Evolutionary conservation across 805 yeast genomes (phyloP), one percentile per base, ranked within the genome.

Genomic region (Metschnikowia matae): DNA sequence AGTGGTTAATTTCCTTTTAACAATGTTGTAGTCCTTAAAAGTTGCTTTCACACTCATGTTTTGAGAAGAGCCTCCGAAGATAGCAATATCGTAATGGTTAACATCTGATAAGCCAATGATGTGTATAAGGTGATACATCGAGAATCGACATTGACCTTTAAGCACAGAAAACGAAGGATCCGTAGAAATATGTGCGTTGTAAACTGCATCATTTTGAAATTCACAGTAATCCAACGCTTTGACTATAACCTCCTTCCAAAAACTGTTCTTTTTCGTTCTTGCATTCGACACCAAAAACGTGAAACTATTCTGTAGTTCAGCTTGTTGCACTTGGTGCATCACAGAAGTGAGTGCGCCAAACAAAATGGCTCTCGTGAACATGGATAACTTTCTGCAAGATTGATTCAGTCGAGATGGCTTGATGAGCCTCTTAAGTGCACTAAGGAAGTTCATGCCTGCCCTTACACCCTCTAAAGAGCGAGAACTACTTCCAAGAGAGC

Each of bases 1-100:
- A 14, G 57, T 60, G 48, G 52, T 56, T 26, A 72, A 55, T 52
- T 72, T 71, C 14, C 64, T 54, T 48, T 64, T 73, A 4, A 70
- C 75, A 20, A 64, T 57, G 18, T 56, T 49, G 46, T 64, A 62
- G 51, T 73, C 78, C 45, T 71, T 70, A 31, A 55, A 46, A 1
- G 72, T 68, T 1, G 71, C 74, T 29, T 56, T 61, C 4, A 73
- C 77, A 52, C 75, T 70, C 35, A 69, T 64, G 59, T 90, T 78
- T 68, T 85, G 81, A 1, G 94, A 94, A 6, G 89, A 87, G 0
- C 96, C 96, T 2, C 91, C 84, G 64, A 74, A 84, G 4, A 87
- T 83, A 48, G 86, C 86, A 50, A 87, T 81, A 64, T 89, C 96
- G 64, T 86, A 84, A 54, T 87, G 89, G 49, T 87, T 83, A 29